Conservation (phyloP, 169 alveolate genomes). For the Eimeria sp. region DNA sequence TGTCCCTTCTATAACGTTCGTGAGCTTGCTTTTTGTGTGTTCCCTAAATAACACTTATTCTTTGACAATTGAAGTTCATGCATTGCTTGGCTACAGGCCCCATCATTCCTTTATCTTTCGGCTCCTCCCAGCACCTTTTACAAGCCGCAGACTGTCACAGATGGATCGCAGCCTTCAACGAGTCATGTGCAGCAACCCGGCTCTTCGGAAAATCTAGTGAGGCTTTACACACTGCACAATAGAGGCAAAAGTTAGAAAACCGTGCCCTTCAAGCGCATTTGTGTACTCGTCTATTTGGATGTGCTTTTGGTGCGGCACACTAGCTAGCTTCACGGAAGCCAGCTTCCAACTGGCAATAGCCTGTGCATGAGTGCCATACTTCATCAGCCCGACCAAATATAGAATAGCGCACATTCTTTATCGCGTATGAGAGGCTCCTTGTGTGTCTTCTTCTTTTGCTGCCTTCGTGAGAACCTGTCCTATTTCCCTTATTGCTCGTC, state of each 20-base stretch:
- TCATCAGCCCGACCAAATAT: neutral
- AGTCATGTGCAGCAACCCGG: neutral
- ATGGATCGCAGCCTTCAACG: neutral
- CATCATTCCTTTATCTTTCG: no score
- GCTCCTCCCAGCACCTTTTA: neutral
- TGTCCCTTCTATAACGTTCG: neutral
- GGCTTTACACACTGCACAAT: neutral
- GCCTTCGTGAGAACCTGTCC: neutral
- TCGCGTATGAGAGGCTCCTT: neutral
- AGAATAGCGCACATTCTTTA: neutral
- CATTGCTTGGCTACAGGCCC: neutral
- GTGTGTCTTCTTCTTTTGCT: neutral
- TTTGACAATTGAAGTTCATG: no score
- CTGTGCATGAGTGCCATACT: neutral
- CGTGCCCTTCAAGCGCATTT: neutral
- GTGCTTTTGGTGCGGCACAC: neutral
- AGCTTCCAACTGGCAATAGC: neutral
- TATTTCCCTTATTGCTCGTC: neutral
- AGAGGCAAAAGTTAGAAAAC: neutral
- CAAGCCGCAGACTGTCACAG: neutral
- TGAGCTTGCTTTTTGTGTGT: neutral
- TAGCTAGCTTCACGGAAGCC: neutral
- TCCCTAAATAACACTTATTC: neutral
- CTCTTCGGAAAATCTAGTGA: neutral
- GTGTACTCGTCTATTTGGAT: neutral